Evolutionary conservation across 2,329 filamentous ascomycete species (phyloP), one percentile per base, ranked within the genome.

Genomic region (Xylaria multiplex): DNA sequence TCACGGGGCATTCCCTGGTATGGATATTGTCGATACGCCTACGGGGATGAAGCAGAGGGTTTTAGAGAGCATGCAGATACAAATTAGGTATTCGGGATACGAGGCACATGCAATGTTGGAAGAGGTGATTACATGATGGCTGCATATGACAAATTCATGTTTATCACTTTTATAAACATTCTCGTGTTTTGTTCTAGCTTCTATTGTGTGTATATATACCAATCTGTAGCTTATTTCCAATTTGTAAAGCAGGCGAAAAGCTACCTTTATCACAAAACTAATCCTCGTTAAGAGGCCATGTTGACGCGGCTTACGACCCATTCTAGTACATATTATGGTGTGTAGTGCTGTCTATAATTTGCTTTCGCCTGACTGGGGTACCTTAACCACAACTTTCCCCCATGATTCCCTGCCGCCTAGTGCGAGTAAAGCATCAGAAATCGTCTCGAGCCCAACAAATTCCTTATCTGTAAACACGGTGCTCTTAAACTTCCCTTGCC

Each of bases 361-460:
- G 73, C 84, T 87, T 69, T 84, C 82, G 6, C 83, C 85, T 50
- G 88, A 84, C 72, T 93, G 91, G 1, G 91, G 89, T 48, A 98
- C 84, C 80, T 93, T 93, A 22, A 97, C 90, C 1, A 97, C 93
- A 0, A 98, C 95, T 84, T 98, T 98, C 0, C 95, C 95, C 95
- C 95, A 98, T 1, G 93, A 97, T 57, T 91, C 92, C 66, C 95
- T 84, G 1, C 88, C 88, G 1, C 93, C 94, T 62, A 98, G 80
- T 2, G 91, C 91, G 73, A 90, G 84, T 73, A 98, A 78, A 0
- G 94, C 94, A 67, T 86, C 87, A 0, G 91, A 90, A 32, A 97
- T 86, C 64, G 84, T 90, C 73, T 97, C 93, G 61, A 98, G 79
- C 0, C 95, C 95, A 14, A 91, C 88, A 79, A 93, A 97, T 73